Evolutionary conservation across 768 basidiomycete species (phyloP).

Genomic region (Pisolithus tinctorius): DNA sequence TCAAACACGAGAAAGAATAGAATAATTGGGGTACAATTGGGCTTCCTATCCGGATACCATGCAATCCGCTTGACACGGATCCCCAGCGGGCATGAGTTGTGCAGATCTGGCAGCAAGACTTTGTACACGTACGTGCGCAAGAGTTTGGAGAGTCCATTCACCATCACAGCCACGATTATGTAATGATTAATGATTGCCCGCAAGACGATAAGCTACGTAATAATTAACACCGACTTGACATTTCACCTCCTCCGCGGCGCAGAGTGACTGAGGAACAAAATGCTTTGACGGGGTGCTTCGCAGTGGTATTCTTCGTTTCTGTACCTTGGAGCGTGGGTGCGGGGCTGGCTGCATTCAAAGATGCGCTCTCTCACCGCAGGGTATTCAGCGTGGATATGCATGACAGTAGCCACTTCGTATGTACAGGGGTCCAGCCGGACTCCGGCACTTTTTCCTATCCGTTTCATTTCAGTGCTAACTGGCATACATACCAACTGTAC

Average conservation of each 20-base stretch:
- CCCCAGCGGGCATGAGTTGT: too few relatives aligned
- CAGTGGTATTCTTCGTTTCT: conserved; percentile 35
- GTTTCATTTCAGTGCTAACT: conserved; percentile 3
- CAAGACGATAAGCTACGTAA: too few relatives aligned
- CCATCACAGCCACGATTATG: too few relatives aligned
- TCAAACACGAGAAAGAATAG: too few relatives aligned
- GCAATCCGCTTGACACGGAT: too few relatives aligned
- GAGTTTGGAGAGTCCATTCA: too few relatives aligned
- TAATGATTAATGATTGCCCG: too few relatives aligned
- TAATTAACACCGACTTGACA: conserved; percentile 45
- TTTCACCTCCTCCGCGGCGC: too few relatives aligned
- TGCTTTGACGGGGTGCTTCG: conserved; percentile 52
- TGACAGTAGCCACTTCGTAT: conserved; percentile 39
- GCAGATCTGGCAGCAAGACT: too few relatives aligned
- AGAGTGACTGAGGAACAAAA: conserved; percentile 33
- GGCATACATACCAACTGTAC: conserved; percentile 35
- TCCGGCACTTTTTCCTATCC: conserved; percentile 31
- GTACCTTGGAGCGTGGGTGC: conserved; percentile 12
- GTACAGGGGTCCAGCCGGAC: conserved; percentile 30
- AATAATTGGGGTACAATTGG: too few relatives aligned
- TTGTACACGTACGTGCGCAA: too few relatives aligned
- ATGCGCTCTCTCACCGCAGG: neutral
- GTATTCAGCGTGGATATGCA: conserved; percentile 31
- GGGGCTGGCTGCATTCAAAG: neutral
- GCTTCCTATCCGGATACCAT: too few relatives aligned